Percentiles rank a stretch among this genome's conserved stretches.
These are phyloP conservation scores for Prunus campanulata DNA, from an alignment of 306 rosid genomes.

Conservation along the genomic window DNA sequence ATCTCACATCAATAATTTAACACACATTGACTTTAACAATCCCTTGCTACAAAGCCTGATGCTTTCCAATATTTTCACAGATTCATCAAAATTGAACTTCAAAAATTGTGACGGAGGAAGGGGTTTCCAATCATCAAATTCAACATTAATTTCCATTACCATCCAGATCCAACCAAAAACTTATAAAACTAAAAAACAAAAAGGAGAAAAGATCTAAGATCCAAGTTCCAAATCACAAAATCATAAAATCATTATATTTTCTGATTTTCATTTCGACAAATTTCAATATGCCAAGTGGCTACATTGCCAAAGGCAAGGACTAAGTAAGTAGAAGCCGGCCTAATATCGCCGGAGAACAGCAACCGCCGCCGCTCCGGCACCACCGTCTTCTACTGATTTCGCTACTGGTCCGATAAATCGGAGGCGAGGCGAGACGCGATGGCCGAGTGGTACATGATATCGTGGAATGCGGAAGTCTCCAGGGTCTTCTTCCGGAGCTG, in stretches of 20 bases:
- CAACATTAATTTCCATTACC: too few relatives aligned
- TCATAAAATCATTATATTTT: not conserved
- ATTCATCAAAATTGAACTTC: too few relatives aligned
- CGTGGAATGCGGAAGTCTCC: conserved; percentile 69
- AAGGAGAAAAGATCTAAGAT: not conserved
- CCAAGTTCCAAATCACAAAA: not conserved
- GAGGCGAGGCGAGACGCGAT: conserved; percentile 78
- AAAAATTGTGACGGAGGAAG: too few relatives aligned
- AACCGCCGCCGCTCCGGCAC: conserved; percentile 8
- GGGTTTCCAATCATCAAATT: too few relatives aligned
- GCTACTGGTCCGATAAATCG: conserved; percentile 31
- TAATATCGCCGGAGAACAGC: conserved; percentile 14
- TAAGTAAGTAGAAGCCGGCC: not conserved
- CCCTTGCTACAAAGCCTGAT: too few relatives aligned
- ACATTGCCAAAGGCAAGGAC: not conserved
- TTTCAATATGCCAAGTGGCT: conserved; percentile 5
- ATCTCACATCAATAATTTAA: too few relatives aligned
- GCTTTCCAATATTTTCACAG: too few relatives aligned
- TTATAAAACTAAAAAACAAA: not conserved
- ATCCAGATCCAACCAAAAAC: too few relatives aligned
- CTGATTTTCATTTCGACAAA: conserved; percentile 26
- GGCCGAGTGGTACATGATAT: conserved; percentile 73
- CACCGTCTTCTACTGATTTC: conserved; percentile 15
- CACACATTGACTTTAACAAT: too few relatives aligned
- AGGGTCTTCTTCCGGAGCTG: conserved; percentile 55